phyloP scores from a whole-genome alignment of 768 basidiomycete species.

The Crucibulum laeve region DNA sequence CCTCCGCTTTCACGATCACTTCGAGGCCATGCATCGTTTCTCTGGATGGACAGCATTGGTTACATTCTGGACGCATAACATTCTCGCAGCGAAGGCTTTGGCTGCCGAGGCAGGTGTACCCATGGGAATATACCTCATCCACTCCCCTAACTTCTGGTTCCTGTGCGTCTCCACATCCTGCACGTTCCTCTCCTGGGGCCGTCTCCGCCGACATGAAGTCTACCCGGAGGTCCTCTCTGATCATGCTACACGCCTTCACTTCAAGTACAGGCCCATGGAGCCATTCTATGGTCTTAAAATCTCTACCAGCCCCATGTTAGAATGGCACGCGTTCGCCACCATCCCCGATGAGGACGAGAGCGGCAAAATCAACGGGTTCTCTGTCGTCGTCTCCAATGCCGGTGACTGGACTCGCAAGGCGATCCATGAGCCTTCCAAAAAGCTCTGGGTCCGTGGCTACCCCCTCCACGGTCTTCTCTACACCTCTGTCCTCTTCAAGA shows the following conservation, averaged over 20 bases:
- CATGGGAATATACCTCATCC: slow-evolving; percentile 37
- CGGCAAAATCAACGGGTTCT: slow-evolving; percentile 37
- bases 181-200: slow-evolving; percentile 47
- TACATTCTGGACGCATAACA: slow-evolving; percentile 43
- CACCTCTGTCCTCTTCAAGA: slow-evolving; percentile 44
- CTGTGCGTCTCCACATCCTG: slow-evolving; percentile 30
- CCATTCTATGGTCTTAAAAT: slow-evolving; percentile 27
- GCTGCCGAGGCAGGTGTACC: slow-evolving; percentile 26
- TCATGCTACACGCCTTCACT: slow-evolving; percentile 51
- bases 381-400: slow-evolving; percentile 48
- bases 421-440: slow-evolving; percentile 43
- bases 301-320: slow-evolving; percentile 34
- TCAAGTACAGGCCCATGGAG: slow-evolving; percentile 39
- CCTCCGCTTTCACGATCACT: slow-evolving; percentile 42
- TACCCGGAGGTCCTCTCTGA: slow-evolving; percentile 46
- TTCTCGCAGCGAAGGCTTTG: slow-evolving; percentile 27
- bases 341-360: slow-evolving; percentile 28
- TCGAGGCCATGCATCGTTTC: slow-evolving; percentile 53
- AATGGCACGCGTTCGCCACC: slow-evolving; percentile 50
- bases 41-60: slow-evolving; percentile 48
- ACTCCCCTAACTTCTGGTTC: slow-evolving; percentile 46
- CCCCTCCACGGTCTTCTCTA: slow-evolving; percentile 47
- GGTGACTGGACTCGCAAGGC: slow-evolving; percentile 52
- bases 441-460: slow-evolving; percentile 52
- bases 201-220: slow-evolving; percentile 45